Percentiles rank a stretch among this genome's conserved stretches.
Evolutionary conservation across 2,329 filamentous ascomycete genomes (phyloP).

Genomic region (Xylaria sp.): DNA sequence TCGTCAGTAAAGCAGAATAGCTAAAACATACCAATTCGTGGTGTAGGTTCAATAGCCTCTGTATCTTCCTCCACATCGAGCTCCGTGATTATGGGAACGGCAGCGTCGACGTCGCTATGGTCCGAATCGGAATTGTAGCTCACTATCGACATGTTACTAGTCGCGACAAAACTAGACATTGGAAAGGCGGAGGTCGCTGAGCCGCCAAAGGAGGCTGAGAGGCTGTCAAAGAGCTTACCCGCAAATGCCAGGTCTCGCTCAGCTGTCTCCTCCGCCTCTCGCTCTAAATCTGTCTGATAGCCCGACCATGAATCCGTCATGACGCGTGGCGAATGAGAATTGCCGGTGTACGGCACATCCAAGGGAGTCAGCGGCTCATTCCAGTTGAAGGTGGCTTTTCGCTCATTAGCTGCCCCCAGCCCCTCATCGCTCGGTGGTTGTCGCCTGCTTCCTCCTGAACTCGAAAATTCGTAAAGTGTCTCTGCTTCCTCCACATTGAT

Average conservation of each 20-base stretch:
- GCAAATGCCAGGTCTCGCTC: constrained; percentile 45
- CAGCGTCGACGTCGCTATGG: constrained; percentile 30
- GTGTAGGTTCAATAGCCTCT: constrained; percentile 13
- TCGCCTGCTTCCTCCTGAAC: not conserved
- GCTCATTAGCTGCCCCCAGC: not conserved
- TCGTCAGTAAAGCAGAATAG: not conserved
- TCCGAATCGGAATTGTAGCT: constrained; percentile 43
- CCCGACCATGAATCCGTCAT: constrained; percentile 37
- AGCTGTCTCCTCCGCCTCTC: constrained; percentile 40
- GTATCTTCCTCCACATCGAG: constrained; percentile 32
- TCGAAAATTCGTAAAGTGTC: not conserved
- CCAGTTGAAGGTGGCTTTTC: constrained; percentile 18
- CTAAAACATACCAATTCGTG: constrained; percentile 42
- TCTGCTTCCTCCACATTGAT: not conserved
- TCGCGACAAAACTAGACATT: constrained; percentile 38
- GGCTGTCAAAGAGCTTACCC: constrained; percentile 46
- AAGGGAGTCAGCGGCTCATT: constrained; percentile 36
- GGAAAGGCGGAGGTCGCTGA: constrained; percentile 41
- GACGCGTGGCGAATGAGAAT: constrained; percentile 22
- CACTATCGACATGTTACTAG: constrained; percentile 48
- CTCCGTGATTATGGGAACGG: constrained; percentile 35
- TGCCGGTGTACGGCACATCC: constrained; percentile 19
- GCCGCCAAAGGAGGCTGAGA: constrained; percentile 35
- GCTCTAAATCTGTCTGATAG: constrained; percentile 36
- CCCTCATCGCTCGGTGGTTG: not conserved